Percentiles rank a stretch among this genome's conserved stretches.
Conservation (phyloP, 2,329 filamentous ascomycete species). For the Esteya vermicola region DNA sequence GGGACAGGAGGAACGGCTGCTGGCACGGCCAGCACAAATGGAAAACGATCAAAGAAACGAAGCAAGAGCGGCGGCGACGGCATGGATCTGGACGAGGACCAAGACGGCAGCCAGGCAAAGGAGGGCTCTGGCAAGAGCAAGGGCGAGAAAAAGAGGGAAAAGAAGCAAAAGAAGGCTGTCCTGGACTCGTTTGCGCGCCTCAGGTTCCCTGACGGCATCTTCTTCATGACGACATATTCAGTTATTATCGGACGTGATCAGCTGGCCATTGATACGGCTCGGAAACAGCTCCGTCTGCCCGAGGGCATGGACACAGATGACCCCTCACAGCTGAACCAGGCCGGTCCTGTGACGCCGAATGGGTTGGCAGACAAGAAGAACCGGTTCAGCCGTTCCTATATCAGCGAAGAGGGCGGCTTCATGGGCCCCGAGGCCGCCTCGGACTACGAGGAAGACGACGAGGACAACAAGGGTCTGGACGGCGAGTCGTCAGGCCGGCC, state of each 20-base stretch:
- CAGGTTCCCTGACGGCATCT: constrained; percentile 61
- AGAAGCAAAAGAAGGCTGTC: too few species aligned
- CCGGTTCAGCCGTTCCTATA: constrained; percentile 49
- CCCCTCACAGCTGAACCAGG: too few species aligned
- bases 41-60: too few species aligned
- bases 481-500: constrained; percentile 40
- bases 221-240: constrained; percentile 63
- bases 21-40: background rate
- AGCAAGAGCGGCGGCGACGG: background rate
- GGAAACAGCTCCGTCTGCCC: constrained; percentile 7
- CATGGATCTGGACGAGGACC: background rate
- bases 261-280: constrained; percentile 39
- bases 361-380: too few species aligned
- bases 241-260: constrained; percentile 62
- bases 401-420: constrained; percentile 58
- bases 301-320: background rate
- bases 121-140: too few species aligned
- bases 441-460: constrained; percentile 47
- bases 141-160: too few species aligned
- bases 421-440: constrained; percentile 47
- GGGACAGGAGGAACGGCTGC: background rate
- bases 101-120: too few species aligned
- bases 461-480: constrained; percentile 52
- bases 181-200: constrained; percentile 46
- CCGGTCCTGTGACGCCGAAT: too few species aligned